Conservation (phyloP, 495 filamentous ascomycete species). For the Entonaema liquescens region DNA sequence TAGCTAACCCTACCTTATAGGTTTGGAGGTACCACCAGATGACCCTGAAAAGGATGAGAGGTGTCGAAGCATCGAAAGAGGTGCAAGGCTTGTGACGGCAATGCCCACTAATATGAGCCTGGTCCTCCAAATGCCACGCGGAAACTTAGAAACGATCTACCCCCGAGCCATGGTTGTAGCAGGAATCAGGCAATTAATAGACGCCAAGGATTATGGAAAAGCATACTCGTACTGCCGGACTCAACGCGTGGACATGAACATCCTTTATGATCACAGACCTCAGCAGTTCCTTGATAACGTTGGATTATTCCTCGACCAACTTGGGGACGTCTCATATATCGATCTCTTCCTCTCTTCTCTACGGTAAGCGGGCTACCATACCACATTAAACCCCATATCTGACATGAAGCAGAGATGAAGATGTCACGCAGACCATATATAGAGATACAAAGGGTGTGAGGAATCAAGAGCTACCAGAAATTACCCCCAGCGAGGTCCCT, state of each 20-base stretch:
- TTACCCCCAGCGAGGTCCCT: slow-evolving; percentile 2
- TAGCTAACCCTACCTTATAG: slow-evolving; percentile 50
- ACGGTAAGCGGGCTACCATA: slow-evolving; percentile 64
- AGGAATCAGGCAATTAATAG: slow-evolving; percentile 82
- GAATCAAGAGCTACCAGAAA: slow-evolving; percentile 37
- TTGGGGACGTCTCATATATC: slow-evolving; percentile 83
- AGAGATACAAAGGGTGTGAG: slow-evolving; percentile 71
- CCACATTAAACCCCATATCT: neutral
- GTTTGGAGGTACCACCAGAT: slow-evolving; percentile 83
- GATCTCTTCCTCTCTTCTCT: slow-evolving; percentile 92
- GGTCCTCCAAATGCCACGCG: slow-evolving; percentile 90
- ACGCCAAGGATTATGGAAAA: slow-evolving; percentile 77
- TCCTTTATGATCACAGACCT: slow-evolving; percentile 91
- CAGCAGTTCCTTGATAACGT: slow-evolving; percentile 82
- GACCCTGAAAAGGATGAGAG: slow-evolving; percentile 91
- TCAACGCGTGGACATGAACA: slow-evolving; percentile 97
- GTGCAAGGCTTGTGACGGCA: slow-evolving; percentile 83
- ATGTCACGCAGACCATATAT: slow-evolving; percentile 94
- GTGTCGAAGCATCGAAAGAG: slow-evolving; percentile 91
- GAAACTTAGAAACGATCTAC: slow-evolving; percentile 94
- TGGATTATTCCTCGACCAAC: slow-evolving; percentile 81
- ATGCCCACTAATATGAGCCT: slow-evolving; percentile 87
- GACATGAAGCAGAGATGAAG: slow-evolving; percentile 73
- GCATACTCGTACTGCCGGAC: slow-evolving; percentile 89
- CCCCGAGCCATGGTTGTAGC: slow-evolving; percentile 91